phyloP scores from a whole-genome alignment of 441 rosid species.

The Populus hybrid region DNA sequence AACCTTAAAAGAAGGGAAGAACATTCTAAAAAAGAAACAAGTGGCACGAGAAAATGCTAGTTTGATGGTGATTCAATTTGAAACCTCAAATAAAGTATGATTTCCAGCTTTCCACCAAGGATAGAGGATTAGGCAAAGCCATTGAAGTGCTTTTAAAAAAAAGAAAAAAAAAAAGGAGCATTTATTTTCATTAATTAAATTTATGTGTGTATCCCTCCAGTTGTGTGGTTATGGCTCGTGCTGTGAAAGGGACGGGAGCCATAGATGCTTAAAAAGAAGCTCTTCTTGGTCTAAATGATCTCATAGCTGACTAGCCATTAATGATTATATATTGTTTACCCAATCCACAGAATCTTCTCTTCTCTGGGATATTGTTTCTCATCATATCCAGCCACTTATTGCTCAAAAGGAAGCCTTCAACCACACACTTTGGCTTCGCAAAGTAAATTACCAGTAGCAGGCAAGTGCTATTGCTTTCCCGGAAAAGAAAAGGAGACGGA shows the following conservation, averaged over 20 bases:
- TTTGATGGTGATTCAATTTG: neutral
- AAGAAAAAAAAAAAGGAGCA: neutral
- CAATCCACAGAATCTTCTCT: too few relatives aligned
- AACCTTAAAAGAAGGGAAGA: conserved; percentile 39
- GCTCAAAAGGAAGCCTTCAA: too few relatives aligned
- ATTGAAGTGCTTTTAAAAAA: neutral
- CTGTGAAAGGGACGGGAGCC: neutral
- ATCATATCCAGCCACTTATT: too few relatives aligned
- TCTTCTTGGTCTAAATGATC: neutral
- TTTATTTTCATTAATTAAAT: too few relatives aligned
- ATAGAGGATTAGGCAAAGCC: neutral
- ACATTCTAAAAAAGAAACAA: conserved; percentile 21
- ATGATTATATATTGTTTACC: neutral
- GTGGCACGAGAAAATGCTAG: neutral
- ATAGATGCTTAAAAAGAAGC: neutral
- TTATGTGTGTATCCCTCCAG: neutral
- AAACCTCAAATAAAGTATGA: neutral
- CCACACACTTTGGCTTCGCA: too few relatives aligned
- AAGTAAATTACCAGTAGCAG: too few relatives aligned
- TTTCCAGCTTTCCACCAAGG: neutral
- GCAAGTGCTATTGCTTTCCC: too few relatives aligned
- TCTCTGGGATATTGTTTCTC: too few relatives aligned
- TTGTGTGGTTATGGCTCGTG: neutral
- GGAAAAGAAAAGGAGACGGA: too few relatives aligned
- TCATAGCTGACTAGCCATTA: neutral